Base-by-base conservation (phyloP, 352 stramenopile species). In the Achlya hypogyna region DNA sequence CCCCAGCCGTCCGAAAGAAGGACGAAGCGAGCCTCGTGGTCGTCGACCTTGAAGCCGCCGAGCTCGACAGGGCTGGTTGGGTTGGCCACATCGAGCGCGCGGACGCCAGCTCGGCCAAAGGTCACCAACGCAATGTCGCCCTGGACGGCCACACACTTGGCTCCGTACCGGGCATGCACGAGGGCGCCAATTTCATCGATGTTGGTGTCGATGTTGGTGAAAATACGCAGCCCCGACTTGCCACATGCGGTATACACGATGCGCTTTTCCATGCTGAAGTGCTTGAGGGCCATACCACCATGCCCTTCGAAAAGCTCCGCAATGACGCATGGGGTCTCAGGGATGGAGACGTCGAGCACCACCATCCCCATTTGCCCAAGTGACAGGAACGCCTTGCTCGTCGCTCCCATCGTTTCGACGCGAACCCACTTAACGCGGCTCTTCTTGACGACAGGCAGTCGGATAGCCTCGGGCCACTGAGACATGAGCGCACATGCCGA, bases 131-230 rank as follows among this genome's bases (percentile, higher is more conserved):
- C 60, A 51, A 67, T 67, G 32, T 67, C 60, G 10, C 60, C 60
- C 59, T 67, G 60, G 5, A 67, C 60, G n/a, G 60, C 38, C 9
- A 67, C 43, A 23, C 60, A 59, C 22, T 67, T 67, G 29, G 60
- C 60, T 5, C 40, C 43, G 27, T 35, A 67, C 9, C 60, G 42
- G 20, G 60, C n/a, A 25, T 67, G 60, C 28, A 67, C 47, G 6
- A 67, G 42, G 18, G 60, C 60, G 25, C 60, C 60, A n/a, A 67
- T 67, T 34, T 67, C 60, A 27, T 67, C 60, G 25, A 67, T 67
- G 23, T 42, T 53, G 20, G 60, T 53, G 51, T 67, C 60, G 28
- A 67, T 67, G 23, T 58, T 67, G 40, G 60, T 67, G 47, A 67
- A 67, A n/a, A 67, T 67, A n/a, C 60, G 60, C 25, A 67, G 60